Base-by-base conservation (phyloP, 768 basidiomycete genomes). In the Auricularia sp. region DNA sequence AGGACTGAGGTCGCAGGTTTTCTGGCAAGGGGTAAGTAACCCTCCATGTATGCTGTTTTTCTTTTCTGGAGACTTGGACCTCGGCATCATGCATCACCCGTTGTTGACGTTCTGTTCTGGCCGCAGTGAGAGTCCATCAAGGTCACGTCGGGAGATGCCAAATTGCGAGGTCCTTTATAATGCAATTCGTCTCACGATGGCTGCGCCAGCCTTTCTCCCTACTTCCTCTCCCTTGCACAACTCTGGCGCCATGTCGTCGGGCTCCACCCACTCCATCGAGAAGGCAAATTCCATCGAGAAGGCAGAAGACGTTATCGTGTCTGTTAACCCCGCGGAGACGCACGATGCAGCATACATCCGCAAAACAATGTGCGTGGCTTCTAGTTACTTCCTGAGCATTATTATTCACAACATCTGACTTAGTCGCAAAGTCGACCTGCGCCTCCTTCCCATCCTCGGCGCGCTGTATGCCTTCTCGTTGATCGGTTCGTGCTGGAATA, bases 401-500 rank as follows among this genome's bases (percentile, higher is more conserved):
- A 51, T 10, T 44, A 10, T 44, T 44, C 21, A 8, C 21, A 6
- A 10, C 21, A 51, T 51, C 47, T 18, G 11, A 18, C 47, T 6
- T 18, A 59, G 56, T 29, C 63, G 63, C 2, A 58, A 58, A 33
- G 63, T 64, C 29, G 63, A 64, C 39, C 10, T 58, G 2, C 47
- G 56, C 35, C 63, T 64, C 12, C 51, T 64, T 23, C 63, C 63
- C n/a, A 64, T 64, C n/a, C 63, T 64, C 10, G 63, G 63, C 16
- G 63, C 63, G n/a, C 33, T 64, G 51, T 64, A 64, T 44, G 56
- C 51, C 5, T 64, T 64, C 53, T 34, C 33, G n/a, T 29, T 64
- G 10, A 66, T 66, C 62, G 65, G 65, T 60, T 69, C 71, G 56
- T 10, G 56, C 23, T 59, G 23, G 6, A 14, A 10, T 18, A 18